These are phyloP conservation scores for Candida coleopterorum DNA, from an alignment of 805 yeast genomes.

Conservation along the genomic window DNA sequence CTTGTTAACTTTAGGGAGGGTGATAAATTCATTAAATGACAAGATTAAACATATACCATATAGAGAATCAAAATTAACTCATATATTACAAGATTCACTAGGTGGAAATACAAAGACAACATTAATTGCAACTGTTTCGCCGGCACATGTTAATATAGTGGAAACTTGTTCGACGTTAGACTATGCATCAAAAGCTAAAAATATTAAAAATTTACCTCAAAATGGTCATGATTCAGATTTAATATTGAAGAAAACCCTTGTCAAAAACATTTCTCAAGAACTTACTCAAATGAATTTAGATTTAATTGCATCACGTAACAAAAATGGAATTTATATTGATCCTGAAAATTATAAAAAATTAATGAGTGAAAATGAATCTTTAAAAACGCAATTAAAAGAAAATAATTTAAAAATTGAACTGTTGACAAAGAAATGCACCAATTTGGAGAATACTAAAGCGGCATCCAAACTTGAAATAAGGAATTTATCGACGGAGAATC, in stretches of 20 bases:
- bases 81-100: slow-evolving; percentile 70
- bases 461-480: background rate
- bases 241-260: slow-evolving; percentile 49
- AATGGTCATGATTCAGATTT: slow-evolving; percentile 37
- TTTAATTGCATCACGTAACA: slow-evolving; percentile 54
- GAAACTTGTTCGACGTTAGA: slow-evolving; percentile 84
- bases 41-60: slow-evolving; percentile 65
- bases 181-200: slow-evolving; percentile 83
- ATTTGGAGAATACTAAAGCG: background rate
- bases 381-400: slow-evolving; percentile 20
- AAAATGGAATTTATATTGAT: slow-evolving; percentile 64
- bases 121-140: slow-evolving; percentile 81
- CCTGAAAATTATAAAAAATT: slow-evolving; percentile 45
- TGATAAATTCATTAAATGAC: slow-evolving; percentile 56
- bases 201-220: slow-evolving; percentile 60
- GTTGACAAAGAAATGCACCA: slow-evolving; percentile 3
- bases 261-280: slow-evolving; percentile 49
- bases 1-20: slow-evolving; percentile 81
- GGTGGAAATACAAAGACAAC: slow-evolving; percentile 90
- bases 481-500: background rate
- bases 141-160: slow-evolving; percentile 70
- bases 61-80: slow-evolving; percentile 73
- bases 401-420: slow-evolving; percentile 11
- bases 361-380: slow-evolving; percentile 23
- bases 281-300: slow-evolving; percentile 55